A percentile compares a stretch with the other conserved stretches of the same genome.
phyloP scores from a whole-genome alignment of 2,329 filamentous ascomycete genomes.

The Arthrobotrys megalospora region DNA sequence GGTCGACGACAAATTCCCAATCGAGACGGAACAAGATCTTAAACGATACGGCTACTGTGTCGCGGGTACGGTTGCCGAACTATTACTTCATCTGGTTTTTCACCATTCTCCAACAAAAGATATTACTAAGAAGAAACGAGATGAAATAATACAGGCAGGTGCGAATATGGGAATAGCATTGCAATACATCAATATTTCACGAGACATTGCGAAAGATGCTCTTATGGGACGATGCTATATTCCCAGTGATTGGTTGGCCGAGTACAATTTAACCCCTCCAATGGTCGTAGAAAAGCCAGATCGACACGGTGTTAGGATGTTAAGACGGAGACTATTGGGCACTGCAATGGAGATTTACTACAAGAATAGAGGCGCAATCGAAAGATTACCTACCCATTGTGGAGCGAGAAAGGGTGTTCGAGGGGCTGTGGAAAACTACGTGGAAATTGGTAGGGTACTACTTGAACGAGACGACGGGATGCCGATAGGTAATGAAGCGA shows the following conservation, averaged over 20 bases:
- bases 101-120: constrained; percentile 69
- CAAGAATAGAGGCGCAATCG: constrained; percentile 73
- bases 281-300: constrained; percentile 73
- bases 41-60: constrained; percentile 77
- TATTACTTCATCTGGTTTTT: constrained; percentile 78
- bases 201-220: constrained; percentile 80
- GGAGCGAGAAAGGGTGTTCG: constrained; percentile 75
- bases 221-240: constrained; percentile 78
- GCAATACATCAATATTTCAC: constrained; percentile 84
- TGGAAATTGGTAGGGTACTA: constrained; percentile 80
- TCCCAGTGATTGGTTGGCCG: constrained; percentile 76
- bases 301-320: constrained; percentile 68
- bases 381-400: constrained; percentile 73
- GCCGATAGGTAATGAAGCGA: constrained; percentile 60
- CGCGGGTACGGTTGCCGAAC: constrained; percentile 79
- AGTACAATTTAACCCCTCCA: constrained; percentile 72
- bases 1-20: constrained; percentile 70
- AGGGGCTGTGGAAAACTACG: constrained; percentile 81
- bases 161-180: constrained; percentile 79
- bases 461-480: constrained; percentile 65
- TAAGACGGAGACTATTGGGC: constrained; percentile 73
- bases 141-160: constrained; percentile 73
- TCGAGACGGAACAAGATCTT: constrained; percentile 74
- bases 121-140: constrained; percentile 65
- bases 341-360: constrained; percentile 76